phyloP scores from a whole-genome alignment of 768 basidiomycete species.

The Ephemerocybe angulata region DNA sequence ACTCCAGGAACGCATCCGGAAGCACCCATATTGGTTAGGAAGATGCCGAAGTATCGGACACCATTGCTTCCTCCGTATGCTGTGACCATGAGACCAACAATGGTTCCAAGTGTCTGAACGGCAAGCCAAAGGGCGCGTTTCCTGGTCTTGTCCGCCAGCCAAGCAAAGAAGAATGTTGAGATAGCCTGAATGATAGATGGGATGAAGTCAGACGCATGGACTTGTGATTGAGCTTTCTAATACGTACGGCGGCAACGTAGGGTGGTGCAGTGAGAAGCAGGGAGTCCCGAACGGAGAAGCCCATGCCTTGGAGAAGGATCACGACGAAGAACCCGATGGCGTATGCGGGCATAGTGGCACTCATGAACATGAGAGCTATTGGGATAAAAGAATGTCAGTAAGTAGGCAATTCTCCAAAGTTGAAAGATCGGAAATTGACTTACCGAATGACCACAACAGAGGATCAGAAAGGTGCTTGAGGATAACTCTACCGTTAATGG shows the following conservation, averaged over 20 bases:
- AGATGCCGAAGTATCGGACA: constrained; percentile 33
- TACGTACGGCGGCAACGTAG: constrained; percentile 29
- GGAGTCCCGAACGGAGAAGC: constrained; percentile 26
- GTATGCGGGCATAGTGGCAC: constrained; percentile 35
- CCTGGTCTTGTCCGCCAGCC: constrained; percentile 33
- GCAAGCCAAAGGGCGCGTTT: constrained; percentile 33
- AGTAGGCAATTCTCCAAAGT: neutral
- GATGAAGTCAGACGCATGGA: neutral
- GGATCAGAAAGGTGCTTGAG: constrained; percentile 33
- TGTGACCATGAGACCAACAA: constrained; percentile 31
- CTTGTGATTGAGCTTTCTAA: constrained; percentile 30
- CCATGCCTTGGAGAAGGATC: constrained; percentile 34
- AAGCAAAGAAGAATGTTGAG: constrained; percentile 34
- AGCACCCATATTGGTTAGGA: constrained; percentile 32
- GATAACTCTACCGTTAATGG: constrained; percentile 27
- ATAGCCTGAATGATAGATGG: constrained; percentile 31
- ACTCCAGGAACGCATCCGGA: constrained; percentile 35
- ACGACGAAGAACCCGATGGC: constrained; percentile 34
- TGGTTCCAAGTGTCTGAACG: constrained; percentile 28
- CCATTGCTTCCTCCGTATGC: constrained; percentile 27
- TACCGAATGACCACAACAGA: constrained; percentile 35
- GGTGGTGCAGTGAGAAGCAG: constrained; percentile 35
- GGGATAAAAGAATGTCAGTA: neutral
- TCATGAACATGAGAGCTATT: constrained; percentile 35
- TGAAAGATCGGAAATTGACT: neutral